Base-by-base conservation (phyloP, 768 basidiomycete species). In the Gyrodon lividus region DNA sequence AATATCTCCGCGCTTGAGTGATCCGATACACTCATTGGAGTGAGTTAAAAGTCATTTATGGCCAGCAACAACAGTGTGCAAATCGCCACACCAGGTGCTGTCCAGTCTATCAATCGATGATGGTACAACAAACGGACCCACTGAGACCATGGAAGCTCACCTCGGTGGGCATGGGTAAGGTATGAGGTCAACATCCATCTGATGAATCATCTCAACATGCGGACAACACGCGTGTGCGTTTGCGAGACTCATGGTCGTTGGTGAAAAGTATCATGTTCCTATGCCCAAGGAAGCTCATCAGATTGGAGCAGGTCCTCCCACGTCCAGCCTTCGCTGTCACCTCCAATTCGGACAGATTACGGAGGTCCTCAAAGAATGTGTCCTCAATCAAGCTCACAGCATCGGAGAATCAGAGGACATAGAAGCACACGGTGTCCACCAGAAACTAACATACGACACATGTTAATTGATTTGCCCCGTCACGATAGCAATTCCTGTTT, bases 241-340 rank as follows among this genome's bases (percentile, higher is more conserved):
- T 37, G 12, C 35, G 41, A 43, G 22, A 16, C 26, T 43, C 24
- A 48, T 51, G 46, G 19, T 30, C 9, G 17, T n/a, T 47, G 14
- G 33, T 39, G 16, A 31, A 48, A 37, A 19, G n/a, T 19, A n/a
- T 37, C 8, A 37, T 37, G 35, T 37, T 8, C 13, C 31, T 31
- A 31, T 31, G 31, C 35, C 17, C 35, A 37, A 17, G n/a, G 17
- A 7, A n/a, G n/a, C 14, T 14, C 40, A 41, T 24, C 31, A 8
- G 23, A 38, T 48, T 26, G 24, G 33, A 52, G 30, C 13, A 42
- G 40, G 14, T 38, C 19, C 17, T 12, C 13, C 2, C n/a, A 37
- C 28, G 31, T 40, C 28, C 33, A 6, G 8, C 40, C 35, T 51
- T 20, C 31, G 38, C 42, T 52, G 40, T 59, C 43, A 51, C 13